Conservation (phyloP, 148 eudicot species). For the Spergularia bocconei region DNA sequence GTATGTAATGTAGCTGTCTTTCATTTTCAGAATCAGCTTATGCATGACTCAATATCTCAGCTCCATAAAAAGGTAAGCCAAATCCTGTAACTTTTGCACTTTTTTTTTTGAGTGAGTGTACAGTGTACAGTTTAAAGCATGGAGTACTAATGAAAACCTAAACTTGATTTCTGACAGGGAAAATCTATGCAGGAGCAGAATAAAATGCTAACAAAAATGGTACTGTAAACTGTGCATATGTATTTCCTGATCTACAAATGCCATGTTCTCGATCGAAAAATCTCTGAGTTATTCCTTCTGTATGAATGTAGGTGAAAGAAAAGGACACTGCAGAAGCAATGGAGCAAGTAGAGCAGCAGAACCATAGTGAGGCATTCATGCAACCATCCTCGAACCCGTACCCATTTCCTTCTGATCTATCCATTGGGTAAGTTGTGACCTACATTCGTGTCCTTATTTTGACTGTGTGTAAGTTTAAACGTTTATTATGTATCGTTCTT, state of each 20-base stretch:
- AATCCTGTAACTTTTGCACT: not conserved
- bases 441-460: not conserved
- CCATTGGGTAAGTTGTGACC: slow-evolving; percentile 39
- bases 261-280: not conserved
- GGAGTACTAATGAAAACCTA: too few species aligned
- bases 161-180: slow-evolving; percentile 39
- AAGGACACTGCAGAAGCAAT: slow-evolving; percentile 33
- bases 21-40: slow-evolving; percentile 61
- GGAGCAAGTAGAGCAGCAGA: slow-evolving; percentile 27
- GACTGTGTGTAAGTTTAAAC: too few species aligned
- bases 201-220: slow-evolving; percentile 50
- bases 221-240: not conserved
- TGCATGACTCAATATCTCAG: slow-evolving; percentile 70
- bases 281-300: not conserved
- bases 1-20: not conserved
- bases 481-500: not conserved
- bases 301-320: slow-evolving; percentile 44
- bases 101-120: not conserved
- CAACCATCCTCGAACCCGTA: slow-evolving; percentile 20
- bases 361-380: slow-evolving; percentile 25
- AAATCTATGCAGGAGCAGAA: slow-evolving; percentile 56
- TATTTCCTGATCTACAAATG: not conserved
- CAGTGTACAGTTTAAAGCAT: too few species aligned
- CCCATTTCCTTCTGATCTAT: slow-evolving; percentile 30
- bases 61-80: slow-evolving; percentile 62